Percentiles rank a stretch among this genome's conserved stretches.
phyloP scores from a whole-genome alignment of 2,329 filamentous ascomycete genomes.

The Penicillium sp. region DNA sequence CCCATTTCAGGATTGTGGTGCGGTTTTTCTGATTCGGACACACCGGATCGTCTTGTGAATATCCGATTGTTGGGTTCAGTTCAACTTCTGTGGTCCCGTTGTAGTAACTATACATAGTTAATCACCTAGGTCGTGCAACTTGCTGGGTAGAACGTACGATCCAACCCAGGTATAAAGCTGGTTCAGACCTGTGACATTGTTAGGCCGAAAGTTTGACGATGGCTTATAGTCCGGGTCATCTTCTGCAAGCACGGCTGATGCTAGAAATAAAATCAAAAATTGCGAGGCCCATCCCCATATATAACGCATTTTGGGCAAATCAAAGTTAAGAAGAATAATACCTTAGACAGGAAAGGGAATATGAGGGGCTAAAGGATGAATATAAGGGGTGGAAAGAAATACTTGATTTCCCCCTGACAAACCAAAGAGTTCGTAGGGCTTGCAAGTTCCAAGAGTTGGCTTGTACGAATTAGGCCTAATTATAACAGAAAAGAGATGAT shows the following conservation, averaged over 20 bases:
- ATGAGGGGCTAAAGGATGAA: no score
- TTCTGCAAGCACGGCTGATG: neutral
- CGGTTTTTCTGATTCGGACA: neutral
- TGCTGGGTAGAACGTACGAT: conserved; percentile 8
- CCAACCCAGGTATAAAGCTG: conserved; percentile 12
- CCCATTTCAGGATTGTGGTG: neutral
- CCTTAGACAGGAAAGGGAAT: neutral
- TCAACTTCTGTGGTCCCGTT: neutral
- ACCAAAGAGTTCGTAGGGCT: neutral
- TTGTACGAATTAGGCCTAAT: neutral
- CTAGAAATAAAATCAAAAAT: neutral
- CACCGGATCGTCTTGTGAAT: neutral
- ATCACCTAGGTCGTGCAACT: neutral
- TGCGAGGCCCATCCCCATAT: neutral
- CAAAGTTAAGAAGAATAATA: neutral
- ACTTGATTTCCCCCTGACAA: neutral
- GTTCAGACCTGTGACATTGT: conserved; percentile 9
- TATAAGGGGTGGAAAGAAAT: no score
- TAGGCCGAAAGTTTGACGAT: conserved; percentile 3
- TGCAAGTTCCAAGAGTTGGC: neutral
- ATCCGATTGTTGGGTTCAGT: neutral
- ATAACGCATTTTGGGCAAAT: neutral
- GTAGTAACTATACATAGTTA: neutral
- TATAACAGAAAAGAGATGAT: no score
- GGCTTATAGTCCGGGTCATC: conserved; percentile 2